Evolutionary conservation across 1,284 basidiomycete genomes (phyloP), one percentile per base, ranked within the genome.

Genomic region (Lentinula novae-zelandiae): DNA sequence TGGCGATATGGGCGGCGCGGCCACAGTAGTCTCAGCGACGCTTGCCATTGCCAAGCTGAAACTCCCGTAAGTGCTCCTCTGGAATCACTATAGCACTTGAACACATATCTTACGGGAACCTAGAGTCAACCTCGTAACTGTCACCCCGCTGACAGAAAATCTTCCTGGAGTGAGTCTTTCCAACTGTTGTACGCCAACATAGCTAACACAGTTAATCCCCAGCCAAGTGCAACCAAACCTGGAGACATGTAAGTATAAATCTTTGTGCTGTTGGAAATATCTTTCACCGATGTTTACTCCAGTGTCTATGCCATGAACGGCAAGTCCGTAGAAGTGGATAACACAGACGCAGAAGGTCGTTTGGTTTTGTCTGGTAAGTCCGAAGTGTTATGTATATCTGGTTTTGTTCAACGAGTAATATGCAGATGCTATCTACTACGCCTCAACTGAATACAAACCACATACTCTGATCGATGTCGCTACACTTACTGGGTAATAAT

Each of bases 261-360:
- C 9, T 53, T 55, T 53, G 12, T 10, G 3, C 13, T 46, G 58
- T 50, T 61, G 15, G 10, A 51, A 38, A 51, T 55, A 15, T 12
- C 40, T 49, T 31, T n/a, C 20, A 53, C 33, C 6, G 15, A 22
- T 10, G 17, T 36, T 53, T 17, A 12, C 50, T 10, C 6, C 6
- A 92, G 93, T 58, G 72, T 95, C 63, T 89, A 92, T 66, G 90
- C 92, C 5, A 93, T 93, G 86, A 95, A 94, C 70, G 93, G 93
- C 46, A 93, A 93, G 73, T 87, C 89, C 0, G 82, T 96, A 38
- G 92, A 95, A 71, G 84, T 95, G 42, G 92, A 95, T 75, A 95
- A 95, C 75, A 95, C 93, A 0, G 93, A 95, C 70, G 92, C 92
- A 3, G 92, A 94, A 70, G 93, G 94, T 17, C 86, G 94, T 33